A percentile compares a stretch with the other conserved stretches of the same genome.
These are phyloP conservation scores for Spathaspora hagerdaliae DNA, from an alignment of 805 yeast species.

Conservation along the genomic window DNA sequence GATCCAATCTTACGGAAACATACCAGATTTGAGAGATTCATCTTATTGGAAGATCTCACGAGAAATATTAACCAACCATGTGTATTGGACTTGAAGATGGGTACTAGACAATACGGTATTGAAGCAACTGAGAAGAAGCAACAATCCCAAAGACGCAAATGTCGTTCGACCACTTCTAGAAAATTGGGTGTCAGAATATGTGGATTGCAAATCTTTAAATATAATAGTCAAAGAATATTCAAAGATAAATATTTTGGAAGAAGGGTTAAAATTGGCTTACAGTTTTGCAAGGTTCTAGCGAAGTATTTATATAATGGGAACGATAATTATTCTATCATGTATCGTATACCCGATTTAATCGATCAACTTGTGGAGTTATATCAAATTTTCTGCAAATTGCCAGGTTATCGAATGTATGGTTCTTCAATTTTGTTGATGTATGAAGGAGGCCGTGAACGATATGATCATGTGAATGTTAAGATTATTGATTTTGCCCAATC, in stretches of 20 bases:
- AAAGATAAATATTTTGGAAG: constrained; percentile 94
- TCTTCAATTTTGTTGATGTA: constrained; percentile 85
- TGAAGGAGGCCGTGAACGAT: constrained; percentile 49
- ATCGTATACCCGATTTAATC: constrained; percentile 66
- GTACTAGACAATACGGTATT: constrained; percentile 97
- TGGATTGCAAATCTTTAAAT: constrained; percentile 73
- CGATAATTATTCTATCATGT: constrained; percentile 50
- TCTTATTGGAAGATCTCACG: constrained; percentile 86
- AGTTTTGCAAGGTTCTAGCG: constrained; percentile 71
- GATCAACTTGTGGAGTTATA: constrained; percentile 57
- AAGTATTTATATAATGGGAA: constrained; percentile 79
- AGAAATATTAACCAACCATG: constrained; percentile 80
- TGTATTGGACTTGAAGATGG: constrained; percentile 94
- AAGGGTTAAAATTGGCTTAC: constrained; percentile 60
- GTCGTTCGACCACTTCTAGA: constrained; percentile 76
- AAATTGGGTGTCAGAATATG: constrained; percentile 87
- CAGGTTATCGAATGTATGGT: constrained; percentile 87
- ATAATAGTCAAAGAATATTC: constrained; percentile 22
- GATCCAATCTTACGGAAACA: constrained; percentile 29
- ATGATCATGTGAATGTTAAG: constrained; percentile 44
- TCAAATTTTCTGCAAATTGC: constrained; percentile 48
- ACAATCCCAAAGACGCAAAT: constrained; percentile 75
- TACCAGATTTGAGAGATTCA: constrained; percentile 72
- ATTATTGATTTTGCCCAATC: constrained; percentile 96
- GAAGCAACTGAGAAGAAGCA: constrained; percentile 75